Base-by-base conservation (phyloP, 495 filamentous ascomycete species). In the Podospora appendiculata region DNA sequence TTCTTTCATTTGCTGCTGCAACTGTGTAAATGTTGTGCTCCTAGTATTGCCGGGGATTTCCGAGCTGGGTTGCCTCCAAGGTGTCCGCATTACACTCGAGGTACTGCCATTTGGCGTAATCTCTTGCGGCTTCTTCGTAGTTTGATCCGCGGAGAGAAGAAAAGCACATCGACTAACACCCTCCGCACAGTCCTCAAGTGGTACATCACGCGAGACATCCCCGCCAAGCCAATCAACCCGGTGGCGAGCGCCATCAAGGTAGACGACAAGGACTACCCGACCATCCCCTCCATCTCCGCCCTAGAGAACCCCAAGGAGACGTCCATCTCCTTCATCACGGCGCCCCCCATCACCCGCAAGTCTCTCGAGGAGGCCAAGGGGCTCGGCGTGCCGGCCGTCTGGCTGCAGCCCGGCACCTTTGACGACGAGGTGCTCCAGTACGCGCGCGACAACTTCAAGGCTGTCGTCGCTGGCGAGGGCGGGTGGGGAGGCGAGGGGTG, bases 341-440 rank as follows among this genome's bases (percentile, higher is more conserved):
- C 88, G 3, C 89, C 89, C 0, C 63, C 74, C n/a, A 80, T 86
- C 19, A 91, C 89, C 4, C 70, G 78, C 18, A 63, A 77, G 51
- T 68, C 93, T 10, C 76, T 98, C 18, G 70, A 84, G 59, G 85
- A 95, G 68, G 93, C 92, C 1, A 86, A 87, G 64, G 78, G 81
- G 19, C 77, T 87, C 6, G 90, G 91, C 0, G 77, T 96, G 8
- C 78, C 78, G 4, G 82, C 86, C 12, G 88, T 96, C 12, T 98
- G 90, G 87, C 67, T 98, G 52, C 93, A 98, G 68, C 93, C 93
- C 0, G 92, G 92, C 1, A 90, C 81, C 8, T 96, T 87, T 58
- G 81, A 95, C 64, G 77, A 85, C 25, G 76, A 81, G 40, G 86
- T 86, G 41, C 59, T 95, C 55, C 71, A 73, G 8, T 93, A 76